Conservation (phyloP, 2,329 filamentous ascomycete genomes). For the Coniochaeta pulveracea region DNA sequence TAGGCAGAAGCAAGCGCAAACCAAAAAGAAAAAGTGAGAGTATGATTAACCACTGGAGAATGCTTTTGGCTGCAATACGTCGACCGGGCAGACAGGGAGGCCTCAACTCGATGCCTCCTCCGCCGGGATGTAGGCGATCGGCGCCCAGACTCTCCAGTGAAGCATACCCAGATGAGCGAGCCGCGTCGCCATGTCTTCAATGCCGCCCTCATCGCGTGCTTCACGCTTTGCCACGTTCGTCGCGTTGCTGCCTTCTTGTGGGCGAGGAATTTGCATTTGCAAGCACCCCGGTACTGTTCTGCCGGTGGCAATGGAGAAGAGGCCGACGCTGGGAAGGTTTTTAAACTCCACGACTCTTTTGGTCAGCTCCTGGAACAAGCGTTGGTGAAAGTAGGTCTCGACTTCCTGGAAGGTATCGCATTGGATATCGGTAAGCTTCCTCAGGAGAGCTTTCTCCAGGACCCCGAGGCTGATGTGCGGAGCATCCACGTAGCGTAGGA, state of each 20-base stretch:
- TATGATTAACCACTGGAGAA: too few species aligned
- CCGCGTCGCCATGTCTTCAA: conserved; percentile 62
- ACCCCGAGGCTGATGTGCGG: conserved; percentile 33
- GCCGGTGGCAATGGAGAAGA: conserved; percentile 45
- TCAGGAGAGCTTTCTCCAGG: conserved; percentile 37
- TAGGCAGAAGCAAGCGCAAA: too few species aligned
- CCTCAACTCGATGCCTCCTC: too few species aligned
- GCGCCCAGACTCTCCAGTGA: conserved; percentile 84
- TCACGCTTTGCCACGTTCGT: conserved; percentile 19
- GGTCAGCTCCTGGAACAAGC: conserved; percentile 35
- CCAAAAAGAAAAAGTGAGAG: too few species aligned
- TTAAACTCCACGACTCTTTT: conserved; percentile 40
- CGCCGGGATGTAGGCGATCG: conserved; percentile 62
- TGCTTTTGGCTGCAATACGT: too few species aligned
- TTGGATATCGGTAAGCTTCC: conserved; percentile 29
- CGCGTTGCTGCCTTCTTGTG: conserved; percentile 21
- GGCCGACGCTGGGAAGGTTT: conserved; percentile 35
- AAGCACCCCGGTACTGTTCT: too few species aligned
- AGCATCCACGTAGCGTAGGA: conserved; percentile 43
- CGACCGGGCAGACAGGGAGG: too few species aligned
- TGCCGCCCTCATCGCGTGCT: conserved; percentile 37
- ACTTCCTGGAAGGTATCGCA: conserved; percentile 34
- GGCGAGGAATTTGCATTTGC: too few species aligned
- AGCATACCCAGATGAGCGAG: conserved; percentile 75
- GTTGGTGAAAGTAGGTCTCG: conserved; percentile 36